Evolutionary conservation across 2,329 filamentous ascomycete genomes (phyloP).

Genomic region (Thermomyces lanuginosus): DNA sequence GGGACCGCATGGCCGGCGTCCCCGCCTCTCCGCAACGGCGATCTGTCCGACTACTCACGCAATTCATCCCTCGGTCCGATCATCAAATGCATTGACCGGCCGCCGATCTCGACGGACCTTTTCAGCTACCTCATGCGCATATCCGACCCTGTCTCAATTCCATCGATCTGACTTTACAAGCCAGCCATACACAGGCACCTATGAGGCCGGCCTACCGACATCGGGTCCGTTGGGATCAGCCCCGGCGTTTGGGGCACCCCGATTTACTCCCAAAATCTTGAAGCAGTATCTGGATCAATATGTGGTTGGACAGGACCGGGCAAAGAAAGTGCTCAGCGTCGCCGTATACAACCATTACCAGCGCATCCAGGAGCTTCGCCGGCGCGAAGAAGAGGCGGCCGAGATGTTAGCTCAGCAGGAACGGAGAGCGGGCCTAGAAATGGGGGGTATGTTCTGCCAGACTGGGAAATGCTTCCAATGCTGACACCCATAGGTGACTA

Average conservation of each 20-base stretch:
- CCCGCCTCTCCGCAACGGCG: constrained; percentile 10
- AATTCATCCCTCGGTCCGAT: constrained; percentile 11
- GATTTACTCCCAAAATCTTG: constrained; percentile 47
- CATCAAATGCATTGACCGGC: constrained; percentile 5
- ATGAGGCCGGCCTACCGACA: constrained; percentile 46
- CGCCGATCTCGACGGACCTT: constrained; percentile 9
- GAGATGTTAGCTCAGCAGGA: constrained; percentile 55
- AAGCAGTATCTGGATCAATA: constrained; percentile 91
- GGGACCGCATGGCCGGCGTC: constrained; percentile 15
- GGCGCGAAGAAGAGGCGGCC: constrained; percentile 64
- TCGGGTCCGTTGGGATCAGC: constrained; percentile 46
- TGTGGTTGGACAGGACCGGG: constrained; percentile 86
- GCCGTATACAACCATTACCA: constrained; percentile 97
- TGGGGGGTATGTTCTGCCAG: constrained; percentile 26
- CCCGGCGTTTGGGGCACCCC: constrained; percentile 40
- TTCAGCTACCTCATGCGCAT: constrained; percentile 16
- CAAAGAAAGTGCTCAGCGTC: constrained; percentile 78
- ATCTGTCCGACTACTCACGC: constrained; percentile 9
- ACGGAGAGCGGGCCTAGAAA: constrained; percentile 60
- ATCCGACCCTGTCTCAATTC: constrained; percentile 34
- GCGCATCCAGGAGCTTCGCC: constrained; percentile 57
- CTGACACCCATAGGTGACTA: constrained; percentile 38
- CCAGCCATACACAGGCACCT: constrained; percentile 45
- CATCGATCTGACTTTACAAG: constrained; percentile 46
- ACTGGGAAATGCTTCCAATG: constrained; percentile 1